A percentile compares a stretch with the other conserved stretches of the same genome.
phyloP scores from a whole-genome alignment of 2,329 filamentous ascomycete species.

The Ophiostoma triangulosporum region DNA sequence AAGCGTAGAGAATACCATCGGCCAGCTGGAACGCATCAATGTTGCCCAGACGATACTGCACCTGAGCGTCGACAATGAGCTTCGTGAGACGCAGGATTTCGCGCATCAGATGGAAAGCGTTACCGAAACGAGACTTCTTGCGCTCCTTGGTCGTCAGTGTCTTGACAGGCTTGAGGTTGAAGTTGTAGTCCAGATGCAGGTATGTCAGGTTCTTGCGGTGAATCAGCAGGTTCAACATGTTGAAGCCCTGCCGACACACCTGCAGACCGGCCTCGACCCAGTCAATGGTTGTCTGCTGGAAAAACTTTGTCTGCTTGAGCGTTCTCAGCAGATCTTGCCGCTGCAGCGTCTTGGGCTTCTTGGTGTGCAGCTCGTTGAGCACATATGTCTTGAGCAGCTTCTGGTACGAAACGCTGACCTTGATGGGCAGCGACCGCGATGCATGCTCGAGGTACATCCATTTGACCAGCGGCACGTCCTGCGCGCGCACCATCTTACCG shows the following conservation, averaged over 20 bases:
- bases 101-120: constrained; percentile 97
- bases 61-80: constrained; percentile 94
- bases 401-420: constrained; percentile 95
- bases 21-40: constrained; percentile 98
- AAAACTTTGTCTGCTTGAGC: constrained; percentile 94
- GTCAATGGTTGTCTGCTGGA: constrained; percentile 97
- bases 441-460: constrained; percentile 98
- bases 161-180: constrained; percentile 98
- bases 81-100: constrained; percentile 94
- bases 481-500: constrained; percentile 88
- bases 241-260: constrained; percentile 95
- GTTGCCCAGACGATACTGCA: constrained; percentile 93
- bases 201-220: constrained; percentile 98
- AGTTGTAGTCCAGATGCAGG: constrained; percentile 97
- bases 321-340: constrained; percentile 84
- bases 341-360: constrained; percentile 87
- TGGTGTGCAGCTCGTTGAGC: constrained; percentile 91
- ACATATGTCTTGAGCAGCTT: constrained; percentile 95
- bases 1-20: constrained; percentile 97
- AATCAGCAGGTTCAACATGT: constrained; percentile 96
- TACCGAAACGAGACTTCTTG: constrained; percentile 98
- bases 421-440: constrained; percentile 75
- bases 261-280: constrained; percentile 98
- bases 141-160: constrained; percentile 96
- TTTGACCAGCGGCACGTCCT: constrained; percentile 93